Evolutionary conservation across 257 asterid genomes (phyloP).

Genomic region (Fraxinus cuspidata): DNA sequence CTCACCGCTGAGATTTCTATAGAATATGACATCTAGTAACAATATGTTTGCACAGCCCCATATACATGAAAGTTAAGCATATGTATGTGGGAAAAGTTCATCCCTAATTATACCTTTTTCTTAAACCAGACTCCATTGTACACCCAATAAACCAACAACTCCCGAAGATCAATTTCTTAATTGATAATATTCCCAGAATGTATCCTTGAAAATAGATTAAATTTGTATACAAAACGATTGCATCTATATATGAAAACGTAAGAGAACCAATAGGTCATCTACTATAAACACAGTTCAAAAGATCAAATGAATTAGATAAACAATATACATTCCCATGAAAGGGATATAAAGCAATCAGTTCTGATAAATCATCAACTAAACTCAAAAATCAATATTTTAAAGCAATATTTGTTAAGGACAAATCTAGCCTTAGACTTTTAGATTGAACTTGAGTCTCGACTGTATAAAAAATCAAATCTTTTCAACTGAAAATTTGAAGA

Average conservation of each 20-base stretch:
- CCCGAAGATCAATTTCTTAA: neutral
- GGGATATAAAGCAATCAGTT: neutral
- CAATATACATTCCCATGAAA: neutral
- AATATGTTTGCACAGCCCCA: neutral
- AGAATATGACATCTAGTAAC: neutral
- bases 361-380: neutral
- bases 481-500: neutral
- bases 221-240: neutral
- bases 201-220: neutral
- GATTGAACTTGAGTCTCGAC: neutral
- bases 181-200: neutral
- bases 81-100: neutral
- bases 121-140: neutral
- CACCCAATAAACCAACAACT: neutral
- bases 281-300: neutral
- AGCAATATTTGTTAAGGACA: neutral
- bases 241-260: neutral
- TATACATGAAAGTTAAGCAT: neutral
- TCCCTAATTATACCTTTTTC: neutral
- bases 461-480: neutral
- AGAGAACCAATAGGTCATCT: neutral
- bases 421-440: neutral
- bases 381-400: neutral
- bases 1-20: neutral
- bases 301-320: neutral